Evolutionary conservation across 2,329 filamentous ascomycete species (phyloP), one percentile per base, ranked within the genome.

Genomic region (Cercospora beticola): DNA sequence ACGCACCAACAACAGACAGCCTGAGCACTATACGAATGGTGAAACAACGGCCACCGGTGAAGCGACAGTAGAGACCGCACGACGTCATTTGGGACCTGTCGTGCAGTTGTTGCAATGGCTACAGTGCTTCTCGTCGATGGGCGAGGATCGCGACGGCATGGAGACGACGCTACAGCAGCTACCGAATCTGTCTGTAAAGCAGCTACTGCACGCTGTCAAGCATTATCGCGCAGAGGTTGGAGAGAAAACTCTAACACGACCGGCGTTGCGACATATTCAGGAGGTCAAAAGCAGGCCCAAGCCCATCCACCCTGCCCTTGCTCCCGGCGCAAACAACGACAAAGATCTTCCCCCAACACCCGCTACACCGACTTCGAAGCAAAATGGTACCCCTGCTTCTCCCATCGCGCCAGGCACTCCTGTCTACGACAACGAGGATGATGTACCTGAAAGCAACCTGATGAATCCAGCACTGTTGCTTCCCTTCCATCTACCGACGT

Each of bases 61-160:
- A 78, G 92, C 88, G 63, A 97, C 92, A 0, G 86, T 95, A 21
- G 94, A 98, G 52, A 88, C 93, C 4, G 89, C 93, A 23, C 87
- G 93, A 72, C 87, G 90, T 70, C 94, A 99, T 79, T 85, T 99
- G 21, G 91, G 92, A 7, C 95, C 95, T 4, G 87, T 97, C 21
- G 94, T 98, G 65, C 95, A 99, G 79, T 85, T 99, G 2, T 84
- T 99, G 5, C 95, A 99, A 80, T 99, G 95, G 95, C 84, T 99
- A 40, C 95, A 99, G 79, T 97, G 94, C 79, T 98, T 98, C 80
- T 98, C 95, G 1, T 97, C 93, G 0, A 86, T 98, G 4, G 93
- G 89, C 5, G 93, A 98, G 76, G 94, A 98, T 76, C 83, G 95
- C 43, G 93, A 97, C 76, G 92, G 93, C 2, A 86, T 99, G 16